Evolutionary conservation across 345 rosid species (phyloP).

Genomic region (Eucalyptus paniculata): DNA sequence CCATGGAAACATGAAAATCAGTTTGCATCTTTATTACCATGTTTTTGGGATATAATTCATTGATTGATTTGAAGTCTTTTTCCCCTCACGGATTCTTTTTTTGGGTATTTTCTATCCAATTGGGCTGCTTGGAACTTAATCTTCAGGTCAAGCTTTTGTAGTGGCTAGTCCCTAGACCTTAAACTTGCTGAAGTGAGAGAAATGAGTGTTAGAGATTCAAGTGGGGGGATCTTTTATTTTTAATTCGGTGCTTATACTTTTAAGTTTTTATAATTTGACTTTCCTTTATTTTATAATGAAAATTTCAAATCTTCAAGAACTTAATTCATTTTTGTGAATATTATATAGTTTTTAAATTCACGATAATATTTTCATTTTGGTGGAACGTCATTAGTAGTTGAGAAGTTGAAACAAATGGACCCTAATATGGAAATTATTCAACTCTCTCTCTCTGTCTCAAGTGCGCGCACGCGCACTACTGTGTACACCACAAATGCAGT

Average conservation of each 20-base stretch:
- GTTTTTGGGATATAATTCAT: not conserved
- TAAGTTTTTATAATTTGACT: not conserved
- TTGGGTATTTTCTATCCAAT: not conserved
- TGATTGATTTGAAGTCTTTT: not conserved
- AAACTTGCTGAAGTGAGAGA: not conserved
- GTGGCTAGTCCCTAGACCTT: not conserved
- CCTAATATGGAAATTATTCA: not conserved
- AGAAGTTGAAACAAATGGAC: not conserved
- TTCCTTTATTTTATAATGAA: not conserved
- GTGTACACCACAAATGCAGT: not conserved
- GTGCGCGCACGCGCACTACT: fast-evolving
- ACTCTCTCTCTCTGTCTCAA: not conserved
- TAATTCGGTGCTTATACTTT: not conserved
- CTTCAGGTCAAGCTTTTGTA: not conserved
- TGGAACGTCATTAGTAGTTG: not conserved
- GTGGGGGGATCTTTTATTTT: not conserved
- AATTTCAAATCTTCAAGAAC: not conserved
- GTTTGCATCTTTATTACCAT: not conserved
- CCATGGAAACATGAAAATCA: not conserved
- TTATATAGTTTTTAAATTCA: not conserved
- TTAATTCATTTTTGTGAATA: not conserved
- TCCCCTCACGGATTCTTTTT: not conserved
- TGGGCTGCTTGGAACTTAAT: not conserved
- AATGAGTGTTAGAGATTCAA: not conserved
- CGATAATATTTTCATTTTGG: not conserved